Evolutionary conservation across 2,329 filamentous ascomycete species (phyloP), one percentile per base, ranked within the genome.

Genomic region (Fusarium sp.): DNA sequence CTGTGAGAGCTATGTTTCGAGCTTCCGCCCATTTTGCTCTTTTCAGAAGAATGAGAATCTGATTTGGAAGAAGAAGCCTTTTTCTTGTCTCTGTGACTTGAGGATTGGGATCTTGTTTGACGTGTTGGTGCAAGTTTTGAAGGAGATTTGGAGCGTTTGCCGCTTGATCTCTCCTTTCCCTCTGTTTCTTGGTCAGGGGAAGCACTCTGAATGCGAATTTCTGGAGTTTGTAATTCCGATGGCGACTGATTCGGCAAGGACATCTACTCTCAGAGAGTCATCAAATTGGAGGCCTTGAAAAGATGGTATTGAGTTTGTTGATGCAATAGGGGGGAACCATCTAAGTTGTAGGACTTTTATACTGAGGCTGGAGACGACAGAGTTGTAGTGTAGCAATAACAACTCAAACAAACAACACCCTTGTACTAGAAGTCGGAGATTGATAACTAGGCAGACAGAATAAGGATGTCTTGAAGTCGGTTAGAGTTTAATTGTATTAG

Each of bases 171-270:
- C 53, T 65, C 53, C 33, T 44, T 61, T 61, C 13, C 22, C 11
- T 61, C 41, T 22, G 44, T 28, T 30, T 65, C 62, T 41, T 62
- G 61, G 31, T 62, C 75, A 39, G 78, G 78, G 12, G 78, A 77
- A 18, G 77, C 71, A 61, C 77, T 79, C 28, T 79, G 77, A 54
- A 78, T 77, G 47, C 73, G 77, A 36, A 80, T 79, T 31, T 68
- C 69, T 61, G 78, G 75, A 26, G 68, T 72, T 62, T 67, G 69
- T 65, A 68, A 55, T 41, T 72, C 41, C 33, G 57, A 67, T 68
- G 61, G 31, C 48, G 66, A 75, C n/a, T 67, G 62, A 51, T 63
- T 71, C 31, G 60, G 41, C 47, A 70, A 70, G 51, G 71, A 77
- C 78, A 80, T 80, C 73, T 78, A 79, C 70, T 61, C 58, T 44